Evolutionary conservation across 768 basidiomycete genomes (phyloP).

Genomic region (Exsudoporus frostii): DNA sequence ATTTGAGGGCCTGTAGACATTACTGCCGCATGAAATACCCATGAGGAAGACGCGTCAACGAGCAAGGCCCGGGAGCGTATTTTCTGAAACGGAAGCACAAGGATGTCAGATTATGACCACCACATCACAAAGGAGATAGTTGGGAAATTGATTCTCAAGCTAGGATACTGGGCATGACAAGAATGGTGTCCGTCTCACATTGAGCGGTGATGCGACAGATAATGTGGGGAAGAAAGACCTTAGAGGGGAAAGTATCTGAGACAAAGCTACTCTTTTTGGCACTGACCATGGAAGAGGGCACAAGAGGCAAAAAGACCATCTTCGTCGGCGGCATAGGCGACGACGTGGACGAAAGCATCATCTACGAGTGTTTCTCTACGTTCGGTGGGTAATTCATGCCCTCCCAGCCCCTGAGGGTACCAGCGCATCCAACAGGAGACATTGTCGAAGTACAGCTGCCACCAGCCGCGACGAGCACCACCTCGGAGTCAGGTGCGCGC

Average conservation of each 20-base stretch:
- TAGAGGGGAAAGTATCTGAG: constrained; percentile 2
- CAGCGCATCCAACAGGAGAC: constrained; percentile 57
- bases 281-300: constrained; percentile 69
- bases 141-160: constrained; percentile 1
- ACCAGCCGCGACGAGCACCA: constrained; percentile 67
- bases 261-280: constrained; percentile 12
- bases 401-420: neutral
- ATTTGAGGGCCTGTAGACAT: constrained; percentile 1
- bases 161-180: neutral
- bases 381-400: constrained; percentile 60
- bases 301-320: constrained; percentile 80
- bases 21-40: constrained; percentile 12
- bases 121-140: neutral
- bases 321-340: constrained; percentile 83
- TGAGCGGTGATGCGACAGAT: neutral
- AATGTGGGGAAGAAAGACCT: constrained; percentile 12
- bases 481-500: constrained; percentile 52
- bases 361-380: constrained; percentile 79
- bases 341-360: constrained; percentile 73
- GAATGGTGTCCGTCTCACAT: neutral
- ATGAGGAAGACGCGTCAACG: neutral
- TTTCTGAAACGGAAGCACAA: neutral
- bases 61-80: neutral
- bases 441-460: constrained; percentile 91
- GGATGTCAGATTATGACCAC: neutral